These are phyloP conservation scores for Moniliophthora roreri DNA, from an alignment of 1,284 basidiomycete species.

Conservation along the genomic window DNA sequence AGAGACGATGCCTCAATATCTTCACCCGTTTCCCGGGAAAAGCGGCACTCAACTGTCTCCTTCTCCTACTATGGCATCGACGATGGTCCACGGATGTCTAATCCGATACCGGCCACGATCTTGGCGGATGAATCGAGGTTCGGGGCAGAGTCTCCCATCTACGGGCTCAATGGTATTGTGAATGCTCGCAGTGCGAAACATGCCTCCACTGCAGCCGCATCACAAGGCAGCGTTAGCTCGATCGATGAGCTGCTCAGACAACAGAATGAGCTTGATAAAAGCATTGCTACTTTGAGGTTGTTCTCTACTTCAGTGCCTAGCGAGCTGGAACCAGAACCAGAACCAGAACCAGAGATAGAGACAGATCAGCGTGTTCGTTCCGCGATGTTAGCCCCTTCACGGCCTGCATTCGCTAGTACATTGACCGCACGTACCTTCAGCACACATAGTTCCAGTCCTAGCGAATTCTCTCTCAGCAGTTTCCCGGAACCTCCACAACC, in stretches of 20 bases:
- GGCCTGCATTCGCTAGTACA: background rate
- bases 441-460: slow-evolving; percentile 23
- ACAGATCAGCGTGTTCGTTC: slow-evolving; percentile 12
- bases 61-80: slow-evolving; percentile 40
- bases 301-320: slow-evolving; percentile 36
- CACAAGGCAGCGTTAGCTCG: slow-evolving; percentile 30
- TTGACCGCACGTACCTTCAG: slow-evolving; percentile 9
- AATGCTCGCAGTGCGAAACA: slow-evolving; percentile 3
- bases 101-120: slow-evolving; percentile 17
- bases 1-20: background rate
- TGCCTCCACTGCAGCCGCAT: slow-evolving; percentile 19
- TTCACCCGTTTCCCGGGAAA: no score
- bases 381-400: slow-evolving; percentile 21
- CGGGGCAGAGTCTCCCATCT: slow-evolving; percentile 44
- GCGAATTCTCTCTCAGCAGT: slow-evolving; percentile 68
- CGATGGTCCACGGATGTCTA: slow-evolving; percentile 14
- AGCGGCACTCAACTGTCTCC: background rate
- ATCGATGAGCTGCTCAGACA: slow-evolving; percentile 57
- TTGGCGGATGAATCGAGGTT: slow-evolving; percentile 7
- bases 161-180: slow-evolving; percentile 45
- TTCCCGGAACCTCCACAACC: slow-evolving; percentile 63
- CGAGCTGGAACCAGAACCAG: background rate
- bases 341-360: slow-evolving; percentile 5
- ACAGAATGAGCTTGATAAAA: slow-evolving; percentile 64
- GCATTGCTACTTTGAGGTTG: slow-evolving; percentile 55